phyloP scores from a whole-genome alignment of 148 eudicot genomes.

The Dysphania ambrosioides region DNA sequence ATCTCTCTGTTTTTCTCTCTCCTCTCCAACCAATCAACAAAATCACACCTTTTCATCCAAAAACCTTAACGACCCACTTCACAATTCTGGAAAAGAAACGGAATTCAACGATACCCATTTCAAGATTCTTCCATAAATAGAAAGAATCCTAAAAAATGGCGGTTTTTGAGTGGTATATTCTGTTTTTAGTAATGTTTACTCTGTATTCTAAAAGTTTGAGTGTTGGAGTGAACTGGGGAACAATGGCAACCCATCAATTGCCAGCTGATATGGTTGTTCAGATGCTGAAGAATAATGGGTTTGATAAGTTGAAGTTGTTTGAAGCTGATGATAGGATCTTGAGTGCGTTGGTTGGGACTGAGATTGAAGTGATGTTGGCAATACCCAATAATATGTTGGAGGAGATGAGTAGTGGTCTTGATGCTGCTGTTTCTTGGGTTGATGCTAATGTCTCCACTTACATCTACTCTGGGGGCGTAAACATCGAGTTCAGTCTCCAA shows the following conservation, averaged over 20 bases:
- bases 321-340: slow-evolving; percentile 73
- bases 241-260: slow-evolving; percentile 68
- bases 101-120: slow-evolving; percentile 30
- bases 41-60: slow-evolving; percentile 15
- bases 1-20: slow-evolving; percentile 23
- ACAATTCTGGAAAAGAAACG: background rate
- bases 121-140: slow-evolving; percentile 25
- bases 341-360: slow-evolving; percentile 61
- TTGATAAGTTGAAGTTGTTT: slow-evolving; percentile 77
- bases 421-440: slow-evolving; percentile 73
- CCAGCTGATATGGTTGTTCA: slow-evolving; percentile 66
- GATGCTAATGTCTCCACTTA: slow-evolving; percentile 72
- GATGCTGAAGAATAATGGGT: slow-evolving; percentile 80
- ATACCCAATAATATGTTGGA: slow-evolving; percentile 79
- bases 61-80: slow-evolving; percentile 27
- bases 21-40: slow-evolving; percentile 17
- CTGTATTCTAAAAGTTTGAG: slow-evolving; percentile 23
- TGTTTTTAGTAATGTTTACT: slow-evolving; percentile 21
- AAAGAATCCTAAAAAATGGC: slow-evolving; percentile 11
- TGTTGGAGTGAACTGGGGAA: slow-evolving; percentile 97
- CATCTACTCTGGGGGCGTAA: slow-evolving; percentile 68
- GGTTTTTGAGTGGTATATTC: slow-evolving; percentile 12
- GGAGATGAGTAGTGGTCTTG: slow-evolving; percentile 58
- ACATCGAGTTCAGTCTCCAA: slow-evolving; percentile 55
- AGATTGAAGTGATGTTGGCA: slow-evolving; percentile 81